These are phyloP conservation scores for Arthrobotrys sinensis DNA, from an alignment of 2,329 filamentous ascomycete genomes.

Conservation along the genomic window DNA sequence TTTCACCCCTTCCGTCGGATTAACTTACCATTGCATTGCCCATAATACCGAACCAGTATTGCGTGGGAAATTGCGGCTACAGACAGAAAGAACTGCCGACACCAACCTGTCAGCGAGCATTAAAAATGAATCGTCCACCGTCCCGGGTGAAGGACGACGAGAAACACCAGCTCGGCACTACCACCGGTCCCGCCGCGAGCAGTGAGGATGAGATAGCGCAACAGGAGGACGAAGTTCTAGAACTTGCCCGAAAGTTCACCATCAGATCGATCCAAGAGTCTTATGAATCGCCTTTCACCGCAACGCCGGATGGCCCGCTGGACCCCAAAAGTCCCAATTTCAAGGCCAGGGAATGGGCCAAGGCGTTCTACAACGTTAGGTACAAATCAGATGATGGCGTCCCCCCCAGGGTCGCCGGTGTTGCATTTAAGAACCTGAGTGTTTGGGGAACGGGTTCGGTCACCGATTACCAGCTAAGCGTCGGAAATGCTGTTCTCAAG, in stretches of 20 bases:
- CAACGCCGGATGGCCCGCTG: constrained; percentile 64
- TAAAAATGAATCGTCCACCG: background rate
- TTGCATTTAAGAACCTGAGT: constrained; percentile 67
- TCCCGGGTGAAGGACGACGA: background rate
- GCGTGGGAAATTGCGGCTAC: too few species aligned
- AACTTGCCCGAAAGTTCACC: constrained; percentile 60
- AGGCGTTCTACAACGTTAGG: constrained; percentile 69
- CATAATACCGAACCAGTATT: too few species aligned
- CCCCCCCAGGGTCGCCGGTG: constrained; percentile 67
- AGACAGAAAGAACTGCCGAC: too few species aligned
- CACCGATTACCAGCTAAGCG: constrained; percentile 80
- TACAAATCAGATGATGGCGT: constrained; percentile 65
- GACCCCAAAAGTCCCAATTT: constrained; percentile 73
- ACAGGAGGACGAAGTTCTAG: constrained; percentile 48
- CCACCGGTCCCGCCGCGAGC: too few species aligned
- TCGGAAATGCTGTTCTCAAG: constrained; percentile 75
- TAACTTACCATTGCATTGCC: too few species aligned
- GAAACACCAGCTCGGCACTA: background rate
- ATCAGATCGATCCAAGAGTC: constrained; percentile 46
- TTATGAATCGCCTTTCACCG: constrained; percentile 63
- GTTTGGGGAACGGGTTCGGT: constrained; percentile 70
- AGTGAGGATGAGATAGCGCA: background rate
- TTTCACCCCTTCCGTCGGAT: too few species aligned
- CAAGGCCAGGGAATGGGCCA: constrained; percentile 74
- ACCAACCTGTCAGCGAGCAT: too few species aligned